Conservation (phyloP, 805 yeast genomes). For the Metschnikowia proteae region DNA sequence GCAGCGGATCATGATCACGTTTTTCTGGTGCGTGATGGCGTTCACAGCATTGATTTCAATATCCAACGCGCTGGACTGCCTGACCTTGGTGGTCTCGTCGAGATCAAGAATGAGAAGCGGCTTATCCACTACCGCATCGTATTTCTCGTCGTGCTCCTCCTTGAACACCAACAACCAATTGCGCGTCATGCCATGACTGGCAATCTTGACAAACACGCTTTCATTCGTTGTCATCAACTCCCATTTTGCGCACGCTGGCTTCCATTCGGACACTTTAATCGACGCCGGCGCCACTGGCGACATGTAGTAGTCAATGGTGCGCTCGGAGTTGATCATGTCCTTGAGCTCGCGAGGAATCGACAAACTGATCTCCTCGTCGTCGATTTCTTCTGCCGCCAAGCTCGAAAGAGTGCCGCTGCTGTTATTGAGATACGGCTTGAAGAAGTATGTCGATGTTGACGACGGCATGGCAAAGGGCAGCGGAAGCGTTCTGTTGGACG, state of each 20-base stretch:
- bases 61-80: conserved; percentile 39
- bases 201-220: conserved; percentile 36
- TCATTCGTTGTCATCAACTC: conserved; percentile 40
- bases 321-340: conserved; percentile 35
- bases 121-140: conserved; percentile 30
- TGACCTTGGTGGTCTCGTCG: conserved; percentile 22
- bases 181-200: conserved; percentile 30
- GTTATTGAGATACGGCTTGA: conserved; percentile 26
- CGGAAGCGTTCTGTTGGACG: conserved; percentile 23
- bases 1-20: conserved; percentile 34
- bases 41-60: conserved; percentile 32
- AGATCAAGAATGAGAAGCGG: conserved; percentile 36
- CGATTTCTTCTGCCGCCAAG: conserved; percentile 3
- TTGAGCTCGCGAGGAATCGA: conserved; percentile 37
- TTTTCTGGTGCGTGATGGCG: conserved; percentile 28
- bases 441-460: conserved; percentile 39
- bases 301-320: conserved; percentile 36
- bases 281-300: conserved; percentile 32
- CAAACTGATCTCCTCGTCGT: conserved; percentile 19
- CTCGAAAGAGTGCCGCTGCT: conserved; percentile 4
- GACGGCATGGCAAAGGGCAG: conserved; percentile 45
- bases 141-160: conserved; percentile 33
- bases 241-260: conserved; percentile 40
- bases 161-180: conserved; percentile 41
- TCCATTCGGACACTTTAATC: conserved; percentile 42